Percentiles rank a stretch among this genome's conserved stretches.
Evolutionary conservation across 129 eudicot species (phyloP).

Genomic region (Flaveria ramosissima): DNA sequence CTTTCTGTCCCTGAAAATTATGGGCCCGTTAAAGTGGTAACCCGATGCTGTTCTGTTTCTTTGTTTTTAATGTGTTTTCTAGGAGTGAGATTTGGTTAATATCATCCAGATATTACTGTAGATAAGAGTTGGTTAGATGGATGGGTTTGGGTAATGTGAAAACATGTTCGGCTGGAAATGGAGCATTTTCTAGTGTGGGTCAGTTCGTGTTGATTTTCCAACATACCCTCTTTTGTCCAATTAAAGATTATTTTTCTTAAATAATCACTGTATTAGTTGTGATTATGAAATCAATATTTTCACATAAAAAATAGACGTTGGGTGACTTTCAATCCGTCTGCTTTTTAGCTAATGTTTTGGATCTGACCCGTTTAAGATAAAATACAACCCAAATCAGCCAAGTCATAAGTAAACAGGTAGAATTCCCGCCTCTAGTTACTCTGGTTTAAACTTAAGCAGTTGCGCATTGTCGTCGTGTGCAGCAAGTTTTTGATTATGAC

Average conservation of each 20-base stretch:
- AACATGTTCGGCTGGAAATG: neutral
- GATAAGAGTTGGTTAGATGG: neutral
- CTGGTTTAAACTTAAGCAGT: neutral
- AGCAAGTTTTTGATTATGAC: conserved; percentile 86
- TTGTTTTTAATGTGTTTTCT: neutral
- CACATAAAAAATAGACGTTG: neutral
- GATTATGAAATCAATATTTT: neutral
- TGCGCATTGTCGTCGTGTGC: conserved; percentile 14
- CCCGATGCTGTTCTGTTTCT: neutral
- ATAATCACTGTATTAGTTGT: neutral
- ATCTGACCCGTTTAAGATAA: neutral
- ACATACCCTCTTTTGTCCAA: neutral
- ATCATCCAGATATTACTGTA: neutral
- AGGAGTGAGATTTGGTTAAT: neutral
- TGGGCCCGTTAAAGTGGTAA: conserved; percentile 76
- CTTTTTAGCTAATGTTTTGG: neutral
- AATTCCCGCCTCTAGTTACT: neutral
- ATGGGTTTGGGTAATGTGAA: neutral
- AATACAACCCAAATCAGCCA: neutral
- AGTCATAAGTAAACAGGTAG: neutral
- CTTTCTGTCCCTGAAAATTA: conserved; percentile 63
- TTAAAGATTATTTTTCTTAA: no score
- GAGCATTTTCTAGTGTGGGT: neutral
- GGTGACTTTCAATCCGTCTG: neutral
- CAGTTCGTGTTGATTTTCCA: neutral